Evolutionary conservation across 106 monocot genomes (phyloP), one percentile per base, ranked within the genome.

Genomic region (Posidonia australis): DNA sequence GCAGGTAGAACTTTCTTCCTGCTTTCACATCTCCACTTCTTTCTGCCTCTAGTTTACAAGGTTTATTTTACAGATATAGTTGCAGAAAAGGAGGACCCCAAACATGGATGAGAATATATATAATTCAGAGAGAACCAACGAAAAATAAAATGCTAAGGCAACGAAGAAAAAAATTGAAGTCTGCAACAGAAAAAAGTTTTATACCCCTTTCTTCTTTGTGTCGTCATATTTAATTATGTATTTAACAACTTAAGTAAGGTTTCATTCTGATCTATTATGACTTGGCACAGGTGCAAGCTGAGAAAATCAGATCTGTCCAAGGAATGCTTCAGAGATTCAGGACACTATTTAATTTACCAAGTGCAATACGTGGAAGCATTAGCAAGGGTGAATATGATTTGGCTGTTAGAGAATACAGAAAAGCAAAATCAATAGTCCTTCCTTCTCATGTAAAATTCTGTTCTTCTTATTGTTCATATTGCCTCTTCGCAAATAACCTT

Each of bases 251-350:
- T 27, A 58, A 31, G 13, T 45, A 45, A 49, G 17, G 3, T 3
- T 65, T 48, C n/a, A 4, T 65, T 48, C 14, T 12, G 17, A 59
- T 64, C 43, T 59, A 22, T 68, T 12, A 32, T 54, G 21, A 24
- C 58, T 25, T 44, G 7, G 32, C 65, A 51, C 70, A 98, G 98
- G 87, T 76, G 21, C 98, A 98, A 91, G 87, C 98, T 70, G 98
- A 98, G 71, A 98, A 98, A 68, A 98, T 98, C 46, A 90, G 98
- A 79, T 98, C 98, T 46, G 98, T 98, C 29, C 98, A 98, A 85
- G 98, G 98, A 70, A 98, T 91, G 98, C 84, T 98, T 77, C 98
- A 98, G 68, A 82, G 98, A 51, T 98, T 98, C 56, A 80, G 98
- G 29, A 98, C 90, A 41, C 64, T 98, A 23, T 98, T 98, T 63